Evolutionary conservation across 2,329 filamentous ascomycete genomes (phyloP).

Genomic region (Ascochyta rabiei): DNA sequence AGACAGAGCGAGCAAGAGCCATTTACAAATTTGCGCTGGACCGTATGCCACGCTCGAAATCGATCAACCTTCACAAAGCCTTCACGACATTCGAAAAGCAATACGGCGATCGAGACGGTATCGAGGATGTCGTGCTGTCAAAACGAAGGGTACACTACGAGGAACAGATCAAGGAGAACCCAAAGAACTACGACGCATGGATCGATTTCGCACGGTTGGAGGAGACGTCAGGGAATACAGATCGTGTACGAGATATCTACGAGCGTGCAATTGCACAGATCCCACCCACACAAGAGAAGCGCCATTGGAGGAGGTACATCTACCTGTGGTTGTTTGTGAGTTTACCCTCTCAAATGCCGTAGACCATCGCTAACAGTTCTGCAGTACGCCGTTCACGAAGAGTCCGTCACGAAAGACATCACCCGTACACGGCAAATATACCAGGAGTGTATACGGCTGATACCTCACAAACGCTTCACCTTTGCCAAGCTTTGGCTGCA

Average conservation of each 20-base stretch:
- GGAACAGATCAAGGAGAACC: slow-evolving; percentile 89
- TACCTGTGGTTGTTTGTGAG: slow-evolving; percentile 86
- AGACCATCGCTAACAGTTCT: neutral
- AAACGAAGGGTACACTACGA: slow-evolving; percentile 94
- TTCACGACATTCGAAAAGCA: slow-evolving; percentile 99
- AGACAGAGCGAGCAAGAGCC: slow-evolving; percentile 88
- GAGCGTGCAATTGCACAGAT: slow-evolving; percentile 95
- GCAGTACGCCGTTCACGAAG: slow-evolving; percentile 89
- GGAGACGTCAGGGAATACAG: slow-evolving; percentile 80
- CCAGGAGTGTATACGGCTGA: slow-evolving; percentile 80
- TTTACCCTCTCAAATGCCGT: neutral
- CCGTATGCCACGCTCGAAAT: slow-evolving; percentile 85
- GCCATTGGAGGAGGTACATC: slow-evolving; percentile 96
- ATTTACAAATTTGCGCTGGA: slow-evolving; percentile 98
- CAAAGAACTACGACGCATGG: slow-evolving; percentile 97
- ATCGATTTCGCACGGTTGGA: slow-evolving; percentile 93
- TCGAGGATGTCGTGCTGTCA: slow-evolving; percentile 94
- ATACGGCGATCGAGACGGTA: slow-evolving; percentile 88
- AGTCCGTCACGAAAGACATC: slow-evolving; percentile 79
- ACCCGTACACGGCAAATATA: slow-evolving; percentile 88
- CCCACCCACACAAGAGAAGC: slow-evolving; percentile 92
- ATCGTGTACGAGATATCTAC: slow-evolving; percentile 89
- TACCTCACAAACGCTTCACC: slow-evolving; percentile 96
- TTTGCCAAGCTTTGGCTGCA: slow-evolving; percentile 96
- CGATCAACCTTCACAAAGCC: slow-evolving; percentile 83